These are phyloP conservation scores for Cutaneotrichosporon dermatis DNA, from an alignment of 1,284 basidiomycete genomes.

Conservation along the genomic window DNA sequence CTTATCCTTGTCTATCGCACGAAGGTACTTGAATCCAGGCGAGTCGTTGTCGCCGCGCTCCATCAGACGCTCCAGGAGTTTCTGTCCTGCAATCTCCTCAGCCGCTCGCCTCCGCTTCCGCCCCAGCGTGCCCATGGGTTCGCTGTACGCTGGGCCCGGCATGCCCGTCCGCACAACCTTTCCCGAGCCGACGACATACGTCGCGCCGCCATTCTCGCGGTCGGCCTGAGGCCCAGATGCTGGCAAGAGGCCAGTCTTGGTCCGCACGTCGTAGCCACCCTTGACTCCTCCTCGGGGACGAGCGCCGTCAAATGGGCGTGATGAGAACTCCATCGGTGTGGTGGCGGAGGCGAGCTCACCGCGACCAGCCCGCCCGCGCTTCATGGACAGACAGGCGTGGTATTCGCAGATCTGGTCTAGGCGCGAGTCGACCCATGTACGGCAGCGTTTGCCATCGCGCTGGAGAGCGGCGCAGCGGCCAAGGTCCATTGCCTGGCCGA, in stretches of 20 bases:
- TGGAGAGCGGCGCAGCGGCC: slow-evolving; percentile 73
- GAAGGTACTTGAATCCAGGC: slow-evolving; percentile 39
- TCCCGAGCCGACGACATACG: slow-evolving; percentile 69
- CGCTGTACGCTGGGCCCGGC: too few relatives aligned
- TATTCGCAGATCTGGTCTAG: slow-evolving; percentile 78
- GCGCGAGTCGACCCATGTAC: slow-evolving; percentile 79
- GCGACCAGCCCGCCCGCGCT: slow-evolving; percentile 64
- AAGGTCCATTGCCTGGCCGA: slow-evolving; percentile 80
- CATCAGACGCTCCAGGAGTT: slow-evolving; percentile 56
- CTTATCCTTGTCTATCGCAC: slow-evolving; percentile 7
- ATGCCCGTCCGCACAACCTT: slow-evolving; percentile 54
- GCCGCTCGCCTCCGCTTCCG: too few relatives aligned
- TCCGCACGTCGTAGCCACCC: too few relatives aligned
- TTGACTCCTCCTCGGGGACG: too few relatives aligned
- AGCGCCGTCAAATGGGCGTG: slow-evolving; percentile 14
- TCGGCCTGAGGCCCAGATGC: too few relatives aligned
- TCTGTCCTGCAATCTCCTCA: slow-evolving; percentile 58
- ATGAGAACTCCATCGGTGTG: slow-evolving; percentile 8
- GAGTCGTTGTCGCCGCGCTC: slow-evolving; percentile 49
- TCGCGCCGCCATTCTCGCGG: slow-evolving; percentile 52
- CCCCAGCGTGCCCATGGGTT: too few relatives aligned
- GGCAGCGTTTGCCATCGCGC: slow-evolving; percentile 74
- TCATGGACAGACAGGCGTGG: slow-evolving; percentile 76
- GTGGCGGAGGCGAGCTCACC: slow-evolving; percentile 61
- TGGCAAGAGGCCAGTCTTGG: too few relatives aligned